Conservation (phyloP, 2,329 filamentous ascomycete species). For the Gaeumannomyces sp. region DNA sequence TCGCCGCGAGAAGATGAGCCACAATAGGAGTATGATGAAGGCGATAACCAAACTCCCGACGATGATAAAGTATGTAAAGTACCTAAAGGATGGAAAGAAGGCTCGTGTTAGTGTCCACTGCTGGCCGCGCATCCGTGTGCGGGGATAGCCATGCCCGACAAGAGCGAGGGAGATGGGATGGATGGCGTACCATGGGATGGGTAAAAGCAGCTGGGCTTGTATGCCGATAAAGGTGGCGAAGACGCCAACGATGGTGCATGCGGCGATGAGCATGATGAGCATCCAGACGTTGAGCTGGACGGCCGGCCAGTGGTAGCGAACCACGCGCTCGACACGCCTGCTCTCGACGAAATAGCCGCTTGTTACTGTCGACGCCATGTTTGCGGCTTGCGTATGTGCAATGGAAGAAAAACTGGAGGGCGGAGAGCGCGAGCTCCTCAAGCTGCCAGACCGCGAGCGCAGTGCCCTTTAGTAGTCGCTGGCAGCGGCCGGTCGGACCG, state of each 20-base stretch:
- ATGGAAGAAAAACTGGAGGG: background rate
- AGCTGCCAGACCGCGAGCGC: background rate
- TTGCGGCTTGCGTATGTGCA: background rate
- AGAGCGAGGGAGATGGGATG: background rate
- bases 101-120: slow-evolving; percentile 3
- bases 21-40: slow-evolving; percentile 61
- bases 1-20: slow-evolving; percentile 54
- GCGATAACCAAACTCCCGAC: slow-evolving; percentile 52
- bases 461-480: background rate
- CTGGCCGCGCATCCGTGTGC: background rate
- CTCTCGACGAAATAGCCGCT: slow-evolving; percentile 36
- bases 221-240: slow-evolving; percentile 54
- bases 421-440: background rate
- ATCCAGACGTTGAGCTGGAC: slow-evolving; percentile 62
- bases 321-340: slow-evolving; percentile 38
- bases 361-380: slow-evolving; percentile 31
- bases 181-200: slow-evolving; percentile 51
- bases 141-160: background rate
- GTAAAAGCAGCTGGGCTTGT: slow-evolving; percentile 48
- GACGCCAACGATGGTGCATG: slow-evolving; percentile 53
- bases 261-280: slow-evolving; percentile 56
- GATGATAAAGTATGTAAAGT: slow-evolving; percentile 61
- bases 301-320: slow-evolving; percentile 64
- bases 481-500: too few species aligned
- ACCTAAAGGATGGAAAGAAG: slow-evolving; percentile 36